Evolutionary conservation across 106 monocot species (phyloP).

Genomic region (Iris macrosiphon): DNA sequence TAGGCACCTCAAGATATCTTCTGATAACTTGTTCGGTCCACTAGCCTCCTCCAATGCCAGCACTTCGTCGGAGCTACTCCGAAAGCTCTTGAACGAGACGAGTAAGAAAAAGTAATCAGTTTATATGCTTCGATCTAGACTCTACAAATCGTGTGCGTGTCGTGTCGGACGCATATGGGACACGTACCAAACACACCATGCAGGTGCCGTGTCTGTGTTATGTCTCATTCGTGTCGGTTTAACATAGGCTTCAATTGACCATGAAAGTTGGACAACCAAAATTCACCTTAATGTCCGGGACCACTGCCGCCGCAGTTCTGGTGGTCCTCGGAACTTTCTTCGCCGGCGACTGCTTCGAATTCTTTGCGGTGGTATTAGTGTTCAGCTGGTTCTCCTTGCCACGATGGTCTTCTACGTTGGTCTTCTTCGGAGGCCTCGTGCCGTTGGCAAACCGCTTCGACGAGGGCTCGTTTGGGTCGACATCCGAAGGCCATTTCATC

Average conservation of each 20-base stretch:
- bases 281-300: no score
- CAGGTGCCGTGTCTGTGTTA: no score
- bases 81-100: neutral
- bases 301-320: no score
- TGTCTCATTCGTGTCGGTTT: no score
- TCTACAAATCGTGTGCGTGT: no score
- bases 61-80: neutral
- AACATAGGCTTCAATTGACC: no score
- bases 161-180: no score
- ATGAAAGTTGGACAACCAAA: no score
- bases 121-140: no score
- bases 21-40: slow-evolving; percentile 7
- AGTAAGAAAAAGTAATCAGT: no score
- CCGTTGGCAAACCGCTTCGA: neutral
- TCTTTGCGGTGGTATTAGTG: slow-evolving; percentile 22
- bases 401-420: slow-evolving; percentile 11
- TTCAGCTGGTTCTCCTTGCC: slow-evolving; percentile 57
- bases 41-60: neutral
- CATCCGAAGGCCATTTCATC: slow-evolving; percentile 2
- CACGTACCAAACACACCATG: no score
- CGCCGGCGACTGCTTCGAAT: slow-evolving; percentile 23
- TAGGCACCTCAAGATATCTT: slow-evolving; percentile 12
- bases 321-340: no score
- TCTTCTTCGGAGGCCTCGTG: neutral
- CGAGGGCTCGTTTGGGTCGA: neutral